phyloP scores from a whole-genome alignment of 2,329 filamentous ascomycete species.

The Xylaria sp. region DNA sequence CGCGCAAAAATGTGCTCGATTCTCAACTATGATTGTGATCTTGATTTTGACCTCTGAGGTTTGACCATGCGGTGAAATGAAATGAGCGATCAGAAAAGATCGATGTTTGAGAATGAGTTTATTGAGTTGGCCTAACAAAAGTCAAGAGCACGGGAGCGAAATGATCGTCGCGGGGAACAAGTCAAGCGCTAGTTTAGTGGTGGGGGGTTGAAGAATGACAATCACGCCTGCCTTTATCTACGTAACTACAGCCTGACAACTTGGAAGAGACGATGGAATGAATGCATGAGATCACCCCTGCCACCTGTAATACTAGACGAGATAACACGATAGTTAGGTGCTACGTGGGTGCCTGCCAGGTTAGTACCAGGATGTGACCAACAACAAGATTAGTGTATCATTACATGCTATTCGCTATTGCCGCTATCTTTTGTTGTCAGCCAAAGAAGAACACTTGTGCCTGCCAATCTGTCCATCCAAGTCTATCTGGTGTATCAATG shows the following conservation, averaged over 20 bases:
- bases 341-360: not conserved
- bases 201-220: slow-evolving; percentile 18
- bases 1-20: not conserved
- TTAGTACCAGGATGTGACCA: slow-evolving; percentile 12
- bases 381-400: slow-evolving; percentile 2
- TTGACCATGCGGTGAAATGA: not conserved
- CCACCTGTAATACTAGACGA: slow-evolving; percentile 8
- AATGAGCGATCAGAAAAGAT: not conserved
- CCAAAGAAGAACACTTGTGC: slow-evolving; percentile 14
- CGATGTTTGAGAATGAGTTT: not conserved
- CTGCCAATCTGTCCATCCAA: slow-evolving; percentile 20
- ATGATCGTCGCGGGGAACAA: slow-evolving; percentile 18
- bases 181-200: not conserved
- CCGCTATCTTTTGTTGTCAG: slow-evolving; percentile 6
- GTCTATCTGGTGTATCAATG: slow-evolving; percentile 15
- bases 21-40: not conserved
- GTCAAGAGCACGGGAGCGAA: not conserved
- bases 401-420: not conserved
- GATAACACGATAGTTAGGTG: not conserved
- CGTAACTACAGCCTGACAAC: not conserved
- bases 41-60: not conserved
- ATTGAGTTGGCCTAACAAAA: slow-evolving; percentile 2
- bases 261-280: not conserved
- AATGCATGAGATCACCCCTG: slow-evolving; percentile 25
- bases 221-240: slow-evolving; percentile 22